A percentile compares a stretch with the other conserved stretches of the same genome.
phyloP scores from a whole-genome alignment of 2,329 filamentous ascomycete species.

The Aspergillus quadricinctus region DNA sequence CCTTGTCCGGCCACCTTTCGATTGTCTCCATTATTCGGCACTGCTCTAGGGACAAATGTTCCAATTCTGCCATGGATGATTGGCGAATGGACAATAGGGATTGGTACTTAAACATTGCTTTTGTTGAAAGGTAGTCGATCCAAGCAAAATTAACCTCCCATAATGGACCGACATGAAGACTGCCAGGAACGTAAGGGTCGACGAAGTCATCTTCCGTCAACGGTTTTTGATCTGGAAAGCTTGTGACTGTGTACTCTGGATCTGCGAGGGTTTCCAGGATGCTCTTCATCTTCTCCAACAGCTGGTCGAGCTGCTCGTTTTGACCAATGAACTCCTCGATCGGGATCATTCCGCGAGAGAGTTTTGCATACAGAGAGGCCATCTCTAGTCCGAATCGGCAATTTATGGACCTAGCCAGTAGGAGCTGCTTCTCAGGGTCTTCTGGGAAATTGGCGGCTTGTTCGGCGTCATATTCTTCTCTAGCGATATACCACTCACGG shows the following conservation, averaged over 20 bases:
- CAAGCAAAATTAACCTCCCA: conserved; percentile 71
- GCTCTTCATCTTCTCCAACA: conserved; percentile 37
- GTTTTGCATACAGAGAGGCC: conserved; percentile 68
- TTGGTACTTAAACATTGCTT: conserved; percentile 77
- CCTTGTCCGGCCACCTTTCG: conserved; percentile 64
- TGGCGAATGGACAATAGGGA: conserved; percentile 55
- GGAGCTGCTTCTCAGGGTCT: conserved; percentile 62
- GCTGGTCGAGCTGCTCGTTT: conserved; percentile 51
- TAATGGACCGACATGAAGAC: conserved; percentile 65
- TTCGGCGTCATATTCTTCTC: conserved; percentile 59
- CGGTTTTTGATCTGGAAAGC: conserved; percentile 55
- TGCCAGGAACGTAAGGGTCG: conserved; percentile 65
- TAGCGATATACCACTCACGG: conserved; percentile 70
- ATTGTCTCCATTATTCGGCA: conserved; percentile 79
- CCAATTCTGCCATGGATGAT: conserved; percentile 51
- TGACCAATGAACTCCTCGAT: conserved; percentile 62
- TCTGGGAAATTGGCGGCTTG: conserved; percentile 58
- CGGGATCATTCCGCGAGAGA: conserved; percentile 60
- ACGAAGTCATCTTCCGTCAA: conserved; percentile 63
- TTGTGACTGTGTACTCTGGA: conserved; percentile 57
- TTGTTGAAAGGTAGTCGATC: conserved; percentile 73
- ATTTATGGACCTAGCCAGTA: conserved; percentile 61
- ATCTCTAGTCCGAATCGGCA: conserved; percentile 76
- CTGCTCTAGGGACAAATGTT: conserved; percentile 60
- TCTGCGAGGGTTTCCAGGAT: conserved; percentile 62